These are phyloP conservation scores for Clavispora fructus DNA, from an alignment of 805 yeast genomes.

Conservation along the genomic window DNA sequence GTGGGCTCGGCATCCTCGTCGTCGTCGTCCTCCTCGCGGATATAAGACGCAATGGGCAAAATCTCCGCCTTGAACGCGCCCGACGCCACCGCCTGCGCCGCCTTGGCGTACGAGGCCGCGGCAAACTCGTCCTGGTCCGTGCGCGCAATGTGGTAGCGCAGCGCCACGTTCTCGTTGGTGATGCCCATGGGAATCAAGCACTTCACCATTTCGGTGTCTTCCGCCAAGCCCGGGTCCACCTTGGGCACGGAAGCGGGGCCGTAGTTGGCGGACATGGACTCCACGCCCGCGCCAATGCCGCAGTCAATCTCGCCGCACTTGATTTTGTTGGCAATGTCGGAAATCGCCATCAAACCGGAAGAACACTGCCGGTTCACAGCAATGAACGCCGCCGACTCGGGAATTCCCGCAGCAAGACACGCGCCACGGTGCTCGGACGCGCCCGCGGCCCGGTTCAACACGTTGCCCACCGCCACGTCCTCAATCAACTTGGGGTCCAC, in stretches of 20 bases:
- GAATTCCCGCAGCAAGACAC: conserved; percentile 83
- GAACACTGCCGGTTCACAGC: conserved; percentile 94
- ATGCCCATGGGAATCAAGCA: conserved; percentile 96
- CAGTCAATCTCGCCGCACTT: conserved; percentile 81
- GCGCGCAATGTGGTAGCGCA: conserved; percentile 59
- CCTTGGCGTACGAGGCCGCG: conserved; percentile 80
- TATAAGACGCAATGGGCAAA: conserved; percentile 65
- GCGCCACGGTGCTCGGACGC: conserved; percentile 95
- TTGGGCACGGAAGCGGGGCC: conserved; percentile 72
- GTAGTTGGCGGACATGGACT: conserved; percentile 86
- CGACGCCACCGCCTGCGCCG: conserved; percentile 61
- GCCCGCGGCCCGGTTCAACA: conserved; percentile 88
- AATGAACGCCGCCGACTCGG: conserved; percentile 69
- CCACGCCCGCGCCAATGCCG: conserved; percentile 91
- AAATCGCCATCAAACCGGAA: conserved; percentile 86
- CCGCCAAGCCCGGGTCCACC: conserved; percentile 30
- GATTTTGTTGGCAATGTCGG: conserved; percentile 86
- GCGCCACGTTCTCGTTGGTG: conserved; percentile 88
- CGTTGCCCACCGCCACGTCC: conserved; percentile 89
- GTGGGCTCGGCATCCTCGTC: conserved; percentile 50
- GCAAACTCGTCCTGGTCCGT: conserved; percentile 82
- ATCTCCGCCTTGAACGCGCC: conserved; percentile 89
- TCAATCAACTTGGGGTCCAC: conserved; percentile 55
- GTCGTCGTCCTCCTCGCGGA: conserved; percentile 49
- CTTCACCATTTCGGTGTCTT: conserved; percentile 41